Percentiles rank a stretch among this genome's conserved stretches.
Conservation (phyloP, 2,329 filamentous ascomycete species). For the Trichoderma citrinoviride region DNA sequence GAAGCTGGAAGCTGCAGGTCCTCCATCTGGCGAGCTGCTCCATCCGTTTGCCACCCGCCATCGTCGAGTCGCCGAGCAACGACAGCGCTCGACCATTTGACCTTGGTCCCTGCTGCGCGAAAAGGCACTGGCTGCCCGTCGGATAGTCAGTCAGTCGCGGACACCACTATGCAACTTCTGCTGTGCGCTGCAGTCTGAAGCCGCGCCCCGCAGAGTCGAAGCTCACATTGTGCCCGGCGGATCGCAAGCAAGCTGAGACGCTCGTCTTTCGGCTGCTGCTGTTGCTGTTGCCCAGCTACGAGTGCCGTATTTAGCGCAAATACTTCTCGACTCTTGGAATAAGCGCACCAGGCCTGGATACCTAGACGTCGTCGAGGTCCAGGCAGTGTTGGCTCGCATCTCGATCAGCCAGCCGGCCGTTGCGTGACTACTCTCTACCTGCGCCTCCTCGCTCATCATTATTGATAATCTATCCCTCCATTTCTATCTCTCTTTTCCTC, state of each 20-base stretch:
- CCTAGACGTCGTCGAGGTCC: neutral
- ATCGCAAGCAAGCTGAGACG: constrained; percentile 7
- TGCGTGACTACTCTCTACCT: neutral
- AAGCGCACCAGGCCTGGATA: neutral
- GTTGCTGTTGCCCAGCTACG: neutral
- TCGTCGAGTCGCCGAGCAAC: constrained; percentile 11
- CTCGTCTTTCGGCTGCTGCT: constrained; percentile 9
- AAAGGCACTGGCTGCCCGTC: constrained; percentile 6
- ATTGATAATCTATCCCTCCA: neutral
- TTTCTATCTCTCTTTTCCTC: neutral
- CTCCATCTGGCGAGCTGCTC: constrained; percentile 1
- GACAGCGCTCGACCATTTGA: neutral
- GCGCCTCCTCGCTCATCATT: neutral
- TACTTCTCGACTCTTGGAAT: neutral
- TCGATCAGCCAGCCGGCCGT: neutral
- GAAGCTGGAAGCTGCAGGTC: neutral
- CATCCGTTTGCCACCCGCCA: constrained; percentile 10
- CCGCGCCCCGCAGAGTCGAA: neutral
- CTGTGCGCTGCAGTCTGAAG: constrained; percentile 7
- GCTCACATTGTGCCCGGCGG: neutral
- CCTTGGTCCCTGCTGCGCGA: neutral
- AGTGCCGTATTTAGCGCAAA: too few relatives aligned
- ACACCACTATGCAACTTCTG: constrained; percentile 15
- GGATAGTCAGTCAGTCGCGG: constrained; percentile 4
- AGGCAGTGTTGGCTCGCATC: neutral